These are phyloP conservation scores for Podospora pseudopauciseta DNA, from an alignment of 495 filamentous ascomycete genomes.

Conservation along the genomic window DNA sequence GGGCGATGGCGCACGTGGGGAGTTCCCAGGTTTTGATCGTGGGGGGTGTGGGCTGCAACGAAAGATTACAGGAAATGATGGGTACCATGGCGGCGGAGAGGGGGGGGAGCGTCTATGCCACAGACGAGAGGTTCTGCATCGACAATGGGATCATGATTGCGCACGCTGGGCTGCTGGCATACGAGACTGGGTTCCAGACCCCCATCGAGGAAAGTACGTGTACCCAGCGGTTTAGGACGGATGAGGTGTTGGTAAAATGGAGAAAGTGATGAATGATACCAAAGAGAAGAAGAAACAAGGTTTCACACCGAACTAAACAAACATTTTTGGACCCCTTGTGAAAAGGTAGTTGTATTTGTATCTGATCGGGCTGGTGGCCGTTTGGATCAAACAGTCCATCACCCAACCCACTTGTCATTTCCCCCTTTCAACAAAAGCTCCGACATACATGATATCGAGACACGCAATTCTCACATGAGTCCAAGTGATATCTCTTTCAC, in stretches of 20 bases:
- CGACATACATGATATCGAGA: not conserved
- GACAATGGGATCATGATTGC: constrained; percentile 99
- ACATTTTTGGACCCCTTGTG: not conserved
- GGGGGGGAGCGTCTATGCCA: constrained; percentile 87
- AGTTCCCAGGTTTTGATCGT: constrained; percentile 89
- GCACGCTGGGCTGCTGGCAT: constrained; percentile 86
- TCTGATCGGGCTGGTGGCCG: not conserved
- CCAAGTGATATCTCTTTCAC: not conserved
- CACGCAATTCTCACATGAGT: not conserved
- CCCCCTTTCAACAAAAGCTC: not conserved
- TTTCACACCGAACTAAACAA: not conserved
- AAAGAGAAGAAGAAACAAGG: not conserved
- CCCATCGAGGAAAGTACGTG: constrained; percentile 76
- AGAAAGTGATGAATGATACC: constrained; percentile 51
- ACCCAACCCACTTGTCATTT: not conserved
- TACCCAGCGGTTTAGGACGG: constrained; percentile 92
- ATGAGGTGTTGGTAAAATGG: constrained; percentile 92
- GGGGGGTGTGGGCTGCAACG: constrained; percentile 97
- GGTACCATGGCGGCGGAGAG: constrained; percentile 88
- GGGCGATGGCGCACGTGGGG: constrained; percentile 96
- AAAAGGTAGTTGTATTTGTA: not conserved
- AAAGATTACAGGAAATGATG: constrained; percentile 98
- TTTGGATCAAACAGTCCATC: not conserved
- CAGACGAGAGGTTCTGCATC: constrained; percentile 95
- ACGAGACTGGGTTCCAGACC: constrained; percentile 71